Base-by-base conservation (phyloP, 257 asterid genomes). In the Ilex aquifolium region DNA sequence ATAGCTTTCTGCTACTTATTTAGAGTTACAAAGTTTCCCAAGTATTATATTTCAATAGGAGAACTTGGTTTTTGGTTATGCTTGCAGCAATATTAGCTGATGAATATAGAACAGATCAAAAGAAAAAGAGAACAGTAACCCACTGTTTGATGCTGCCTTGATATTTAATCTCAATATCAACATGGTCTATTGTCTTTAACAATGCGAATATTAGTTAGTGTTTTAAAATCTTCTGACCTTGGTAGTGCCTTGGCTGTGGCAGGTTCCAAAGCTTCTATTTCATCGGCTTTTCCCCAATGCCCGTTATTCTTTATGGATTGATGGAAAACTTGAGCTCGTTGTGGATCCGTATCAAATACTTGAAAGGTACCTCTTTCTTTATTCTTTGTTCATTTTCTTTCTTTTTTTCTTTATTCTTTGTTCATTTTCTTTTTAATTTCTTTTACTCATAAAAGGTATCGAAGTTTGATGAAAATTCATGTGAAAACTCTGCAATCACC, bases 241-340 rank as follows among this genome's bases (percentile, higher is more conserved):
- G 50, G 57, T 50, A 66, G 64, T 70, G 62, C 52, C 69, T 60
- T 79, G 72, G 60, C 56, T 60, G 56, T 65, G 64, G 58, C 90
- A 91, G 98, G 69, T 91, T 61, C 98, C 98, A 27, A 91, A 91
- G 74, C 90, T 91, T 69, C 83, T 91, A 55, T 83, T 88, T 60
- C 98, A 88, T 69, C 81, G 96, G 68, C 91, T 91, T 73, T 91
- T 85, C 62, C 98, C 95, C 2, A 84, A 80, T 76, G 83, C 90
- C 32, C 87, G 85, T 42, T 91, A 91, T 78, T 91, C 98, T 27
- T 55, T 91, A 66, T 91, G 98, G 96, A 71, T 91, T 49, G 98
- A 91, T 79, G 98, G 95, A 60, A 91, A 91, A 69, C 95, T 91
- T 60, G 92, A 91, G 78, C 90, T 91, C 49, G 86, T 86, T 64